Conservation (phyloP, 2,329 filamentous ascomycete genomes). For the Fusarium pseudocircinatum region DNA sequence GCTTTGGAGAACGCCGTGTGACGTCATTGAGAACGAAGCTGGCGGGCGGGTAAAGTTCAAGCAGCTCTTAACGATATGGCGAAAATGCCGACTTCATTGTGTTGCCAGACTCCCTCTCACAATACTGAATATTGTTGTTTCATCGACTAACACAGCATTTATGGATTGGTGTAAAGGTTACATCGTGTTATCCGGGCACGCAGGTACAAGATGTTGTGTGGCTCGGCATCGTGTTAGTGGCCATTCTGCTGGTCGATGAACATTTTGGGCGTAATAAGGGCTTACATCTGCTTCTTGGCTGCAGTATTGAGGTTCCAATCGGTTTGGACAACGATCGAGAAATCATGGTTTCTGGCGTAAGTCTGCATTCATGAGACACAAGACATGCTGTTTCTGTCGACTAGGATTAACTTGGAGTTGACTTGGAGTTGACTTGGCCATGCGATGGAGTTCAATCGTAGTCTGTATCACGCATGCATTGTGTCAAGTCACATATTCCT, state of each 20-base stretch:
- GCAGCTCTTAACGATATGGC: background rate
- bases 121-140: background rate
- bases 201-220: slow-evolving; percentile 12
- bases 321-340: background rate
- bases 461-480: background rate
- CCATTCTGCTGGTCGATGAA: background rate
- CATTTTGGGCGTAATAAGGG: background rate
- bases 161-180: background rate
- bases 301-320: background rate
- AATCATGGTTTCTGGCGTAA: background rate
- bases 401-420: rapidly evolving
- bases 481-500: background rate
- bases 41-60: background rate
- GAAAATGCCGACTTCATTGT: background rate
- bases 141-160: rapidly evolving
- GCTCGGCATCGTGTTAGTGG: slow-evolving; percentile 2
- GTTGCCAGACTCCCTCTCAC: background rate
- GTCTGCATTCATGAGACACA: background rate
- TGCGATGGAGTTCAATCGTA: no score
- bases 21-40: background rate
- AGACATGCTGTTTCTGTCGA: no score
- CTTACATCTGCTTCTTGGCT: background rate
- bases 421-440: rapidly evolving
- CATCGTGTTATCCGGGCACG: slow-evolving; percentile 3
- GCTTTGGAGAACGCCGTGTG: rapidly evolving